Percentiles rank a stretch among this genome's conserved stretches.
phyloP scores from a whole-genome alignment of 129 eudicot genomes.

The Tanacetum coccineum region DNA sequence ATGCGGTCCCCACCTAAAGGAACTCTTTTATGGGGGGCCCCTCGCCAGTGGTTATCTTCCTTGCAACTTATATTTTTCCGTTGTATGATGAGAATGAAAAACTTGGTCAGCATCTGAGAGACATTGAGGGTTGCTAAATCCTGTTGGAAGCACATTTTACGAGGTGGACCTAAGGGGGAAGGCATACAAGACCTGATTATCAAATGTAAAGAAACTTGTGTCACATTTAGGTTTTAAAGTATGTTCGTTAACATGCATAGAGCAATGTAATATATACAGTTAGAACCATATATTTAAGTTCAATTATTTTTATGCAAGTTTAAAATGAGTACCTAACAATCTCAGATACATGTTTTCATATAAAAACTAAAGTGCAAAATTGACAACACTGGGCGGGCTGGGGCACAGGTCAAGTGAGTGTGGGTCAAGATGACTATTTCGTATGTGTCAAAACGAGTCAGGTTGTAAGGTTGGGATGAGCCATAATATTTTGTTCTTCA shows the following conservation, averaged over 20 bases:
- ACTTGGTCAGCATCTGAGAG: slow-evolving; percentile 66
- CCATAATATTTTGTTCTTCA: too few relatives aligned
- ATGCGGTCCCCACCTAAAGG: slow-evolving; percentile 45
- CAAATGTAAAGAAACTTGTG: neutral
- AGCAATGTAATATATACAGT: neutral
- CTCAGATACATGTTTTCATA: too few relatives aligned
- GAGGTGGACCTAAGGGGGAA: too few relatives aligned
- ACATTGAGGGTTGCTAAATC: slow-evolving; percentile 63
- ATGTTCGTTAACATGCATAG: neutral
- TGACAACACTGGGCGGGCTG: too few relatives aligned
- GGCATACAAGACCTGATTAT: too few relatives aligned
- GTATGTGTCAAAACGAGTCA: too few relatives aligned
- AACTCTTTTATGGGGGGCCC: too few relatives aligned
- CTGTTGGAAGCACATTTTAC: slow-evolving; percentile 49
- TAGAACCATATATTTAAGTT: neutral
- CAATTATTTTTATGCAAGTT: neutral
- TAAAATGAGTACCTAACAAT: neutral
- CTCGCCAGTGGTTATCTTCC: slow-evolving; percentile 53
- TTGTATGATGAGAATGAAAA: slow-evolving; percentile 65
- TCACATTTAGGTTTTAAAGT: neutral
- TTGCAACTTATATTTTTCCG: slow-evolving; percentile 59
- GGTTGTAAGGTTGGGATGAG: too few relatives aligned
- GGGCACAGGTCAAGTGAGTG: too few relatives aligned
- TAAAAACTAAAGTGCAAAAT: neutral
- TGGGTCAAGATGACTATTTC: too few relatives aligned